Percentiles rank a stretch among this genome's conserved stretches.
Evolutionary conservation across 495 filamentous ascomycete genomes (phyloP).

Genomic region (Penicillium canariense): DNA sequence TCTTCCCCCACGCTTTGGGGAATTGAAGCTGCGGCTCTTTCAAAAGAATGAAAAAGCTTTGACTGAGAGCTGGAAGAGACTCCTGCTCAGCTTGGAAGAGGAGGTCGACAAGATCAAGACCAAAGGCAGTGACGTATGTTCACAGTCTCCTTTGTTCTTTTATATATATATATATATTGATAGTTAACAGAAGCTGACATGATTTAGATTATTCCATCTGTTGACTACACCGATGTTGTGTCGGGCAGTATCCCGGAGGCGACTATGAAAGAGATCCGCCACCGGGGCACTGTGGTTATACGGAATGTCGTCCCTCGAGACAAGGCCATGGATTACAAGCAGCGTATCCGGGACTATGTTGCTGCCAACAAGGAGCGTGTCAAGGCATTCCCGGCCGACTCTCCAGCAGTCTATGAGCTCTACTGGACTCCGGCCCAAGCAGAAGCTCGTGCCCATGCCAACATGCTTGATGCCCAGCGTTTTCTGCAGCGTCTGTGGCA

Average conservation of each 20-base stretch:
- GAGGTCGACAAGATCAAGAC: conserved; percentile 45
- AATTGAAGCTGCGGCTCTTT: conserved; percentile 68
- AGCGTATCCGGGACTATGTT: conserved; percentile 57
- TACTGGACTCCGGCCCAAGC: conserved; percentile 84
- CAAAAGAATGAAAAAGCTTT: conserved; percentile 60
- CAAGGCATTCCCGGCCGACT: conserved; percentile 54
- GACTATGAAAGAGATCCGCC: conserved; percentile 53
- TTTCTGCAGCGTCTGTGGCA: conserved; percentile 77
- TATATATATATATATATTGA: background rate
- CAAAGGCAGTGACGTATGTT: conserved; percentile 50
- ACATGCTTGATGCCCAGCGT: conserved; percentile 63
- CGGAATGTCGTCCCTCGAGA: conserved; percentile 59
- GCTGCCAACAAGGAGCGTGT: conserved; percentile 49
- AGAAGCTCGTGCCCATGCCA: conserved; percentile 68
- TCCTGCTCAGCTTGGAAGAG: conserved; percentile 58
- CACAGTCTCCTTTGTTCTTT: background rate
- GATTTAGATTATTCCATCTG: conserved; percentile 54
- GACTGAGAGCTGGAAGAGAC: conserved; percentile 63
- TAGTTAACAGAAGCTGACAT: conserved; percentile 12
- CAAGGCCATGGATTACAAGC: conserved; percentile 52
- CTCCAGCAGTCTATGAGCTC: conserved; percentile 80
- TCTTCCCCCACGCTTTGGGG: conserved; percentile 68
- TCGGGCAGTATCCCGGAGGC: conserved; percentile 42
- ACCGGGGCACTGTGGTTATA: conserved; percentile 63
- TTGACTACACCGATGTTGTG: conserved; percentile 55